Evolutionary conservation across 805 yeast species (phyloP).

Genomic region (Starmerella cellae): DNA sequence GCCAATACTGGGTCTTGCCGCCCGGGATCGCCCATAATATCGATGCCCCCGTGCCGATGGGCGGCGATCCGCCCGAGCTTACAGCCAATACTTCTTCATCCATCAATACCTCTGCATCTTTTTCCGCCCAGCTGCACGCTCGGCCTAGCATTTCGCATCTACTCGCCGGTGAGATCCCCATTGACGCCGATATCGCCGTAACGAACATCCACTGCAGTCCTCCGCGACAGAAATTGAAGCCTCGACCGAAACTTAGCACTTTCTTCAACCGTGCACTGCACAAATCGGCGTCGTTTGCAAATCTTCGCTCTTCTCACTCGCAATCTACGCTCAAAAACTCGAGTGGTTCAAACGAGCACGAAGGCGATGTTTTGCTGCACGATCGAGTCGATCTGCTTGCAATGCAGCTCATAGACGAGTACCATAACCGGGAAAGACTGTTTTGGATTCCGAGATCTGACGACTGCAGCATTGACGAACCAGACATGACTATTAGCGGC

Average conservation of each 20-base stretch:
- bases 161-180: slow-evolving; percentile 23
- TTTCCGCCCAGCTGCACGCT: background rate
- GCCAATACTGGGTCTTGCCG: slow-evolving; percentile 26
- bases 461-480: background rate
- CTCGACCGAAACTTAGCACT: slow-evolving; percentile 7
- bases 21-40: slow-evolving; percentile 10
- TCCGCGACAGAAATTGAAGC: slow-evolving; percentile 10
- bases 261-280: slow-evolving; percentile 1
- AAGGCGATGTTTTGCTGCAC: slow-evolving; percentile 16
- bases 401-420: slow-evolving; percentile 25
- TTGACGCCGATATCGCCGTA: slow-evolving; percentile 20
- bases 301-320: background rate
- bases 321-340: background rate
- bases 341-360: background rate
- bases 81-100: background rate
- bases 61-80: slow-evolving; percentile 23
- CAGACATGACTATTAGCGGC: background rate
- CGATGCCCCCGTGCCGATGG: slow-evolving; percentile 24
- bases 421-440: slow-evolving; percentile 4
- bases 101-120: background rate
- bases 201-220: slow-evolving; percentile 16
- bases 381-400: slow-evolving; percentile 25
- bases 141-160: slow-evolving; percentile 2
- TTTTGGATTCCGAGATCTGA: background rate
- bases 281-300: background rate